Evolutionary conservation across 805 yeast species (phyloP), one percentile per base, ranked within the genome.

Genomic region (Kodamaea nitidulidarum): DNA sequence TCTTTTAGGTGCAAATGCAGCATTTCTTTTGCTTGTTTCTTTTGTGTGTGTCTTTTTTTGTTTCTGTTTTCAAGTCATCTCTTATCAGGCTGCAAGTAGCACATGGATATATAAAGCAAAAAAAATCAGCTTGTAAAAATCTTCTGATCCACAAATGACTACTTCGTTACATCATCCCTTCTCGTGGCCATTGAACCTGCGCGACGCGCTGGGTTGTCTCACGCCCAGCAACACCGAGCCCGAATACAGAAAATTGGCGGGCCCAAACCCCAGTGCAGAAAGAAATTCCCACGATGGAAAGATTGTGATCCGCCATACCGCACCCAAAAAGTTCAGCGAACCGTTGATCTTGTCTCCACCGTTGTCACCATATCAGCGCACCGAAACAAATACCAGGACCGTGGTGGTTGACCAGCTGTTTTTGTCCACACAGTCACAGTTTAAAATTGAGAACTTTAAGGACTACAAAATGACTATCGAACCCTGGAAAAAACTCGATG

Each of bases 401-500:
- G 29, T 36, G 20, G 33, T 36, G 7, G 37, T 34, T 10, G 39
- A 36, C 18, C 30, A 36, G 34, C 39, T 36, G 39, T 30, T 30
- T 21, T 36, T 36, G 30, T 30, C 35, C 29, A 17, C 20, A 7
- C 22, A 16, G 20, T 36, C 40, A n/a, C 35, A 36, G 30, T 78
- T 74, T 58, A 79, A 78, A 40, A 46, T 78, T 33, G 76, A 75
- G 40, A 65, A 71, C 47, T 64, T 61, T 47, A 63, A 66, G 37
- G 64, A 72, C 30, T 69, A 70, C 46, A 63, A 67, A 29, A 57
- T 80, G 44, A 70, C 65, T 26, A 64, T 81, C 41, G 67, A 71
- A 48, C 77, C 84, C 4, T 78, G 80, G 76, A 66, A 65, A 30
- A 66, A 65, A 31, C 51, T 75, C 40, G 62, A 55, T 4, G 62